Conservation (phyloP, 768 basidiomycete genomes). For the Tulasnella sp. region DNA sequence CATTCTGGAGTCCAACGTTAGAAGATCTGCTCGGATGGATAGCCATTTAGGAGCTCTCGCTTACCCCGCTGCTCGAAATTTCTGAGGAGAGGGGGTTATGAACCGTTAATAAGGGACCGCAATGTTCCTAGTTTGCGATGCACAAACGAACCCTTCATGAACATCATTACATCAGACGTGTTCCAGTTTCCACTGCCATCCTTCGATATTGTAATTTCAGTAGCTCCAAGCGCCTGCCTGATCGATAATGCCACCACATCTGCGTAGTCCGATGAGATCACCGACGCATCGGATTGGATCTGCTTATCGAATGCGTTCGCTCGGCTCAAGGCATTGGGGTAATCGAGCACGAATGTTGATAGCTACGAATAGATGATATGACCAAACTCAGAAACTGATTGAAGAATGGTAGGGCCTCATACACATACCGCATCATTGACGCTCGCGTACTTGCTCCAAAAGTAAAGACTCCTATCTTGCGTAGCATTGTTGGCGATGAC, state of each 20-base stretch:
- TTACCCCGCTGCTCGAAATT: too few species aligned
- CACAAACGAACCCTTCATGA: constrained; percentile 18
- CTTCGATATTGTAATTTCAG: constrained; percentile 17
- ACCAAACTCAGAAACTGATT: too few species aligned
- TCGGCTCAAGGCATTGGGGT: not conserved
- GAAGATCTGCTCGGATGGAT: not conserved
- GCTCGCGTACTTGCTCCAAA: not conserved
- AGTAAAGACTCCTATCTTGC: constrained; percentile 10
- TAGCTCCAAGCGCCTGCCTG: constrained; percentile 21
- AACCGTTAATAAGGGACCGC: too few species aligned
- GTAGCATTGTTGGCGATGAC: not conserved
- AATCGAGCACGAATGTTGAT: constrained; percentile 12
- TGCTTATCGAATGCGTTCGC: constrained; percentile 16
- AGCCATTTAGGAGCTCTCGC: too few species aligned
- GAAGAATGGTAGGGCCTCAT: not conserved
- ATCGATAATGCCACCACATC: constrained; percentile 19
- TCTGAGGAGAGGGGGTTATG: too few species aligned
- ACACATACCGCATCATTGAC: constrained; percentile 2
- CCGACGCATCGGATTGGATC: constrained; percentile 10
- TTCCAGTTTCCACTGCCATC: constrained; percentile 1
- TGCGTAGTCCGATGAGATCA: constrained; percentile 20
- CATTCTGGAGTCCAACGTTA: not conserved
- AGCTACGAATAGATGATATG: not conserved
- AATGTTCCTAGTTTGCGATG: too few species aligned
- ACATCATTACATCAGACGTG: constrained; percentile 15